Evolutionary conservation across 78 protist species (phyloP).

Genomic region (Dictyostelium brefeldianum): DNA sequence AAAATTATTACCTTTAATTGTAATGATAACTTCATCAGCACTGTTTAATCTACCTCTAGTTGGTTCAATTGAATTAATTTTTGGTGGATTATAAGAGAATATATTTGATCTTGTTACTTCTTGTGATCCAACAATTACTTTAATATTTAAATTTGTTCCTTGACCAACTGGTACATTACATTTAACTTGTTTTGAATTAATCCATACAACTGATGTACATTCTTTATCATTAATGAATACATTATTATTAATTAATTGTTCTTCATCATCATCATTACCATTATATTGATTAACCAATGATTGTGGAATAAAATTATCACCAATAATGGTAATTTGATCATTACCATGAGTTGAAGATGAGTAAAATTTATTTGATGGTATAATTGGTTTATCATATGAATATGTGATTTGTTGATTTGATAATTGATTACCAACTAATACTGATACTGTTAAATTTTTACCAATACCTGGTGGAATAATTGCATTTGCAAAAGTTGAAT

Average conservation of each 20-base stretch:
- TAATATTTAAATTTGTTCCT: constrained; percentile 18
- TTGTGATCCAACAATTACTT: constrained; percentile 51
- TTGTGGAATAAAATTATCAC: constrained; percentile 44
- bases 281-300: not conserved
- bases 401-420: too few relatives aligned
- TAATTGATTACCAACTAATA: not conserved
- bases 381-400: not conserved
- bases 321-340: constrained; percentile 1
- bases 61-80: not conserved
- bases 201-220: constrained; percentile 22
- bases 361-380: not conserved
- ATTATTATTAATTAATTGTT: not conserved
- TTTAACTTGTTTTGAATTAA: not conserved
- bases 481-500: not conserved
- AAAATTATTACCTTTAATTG: constrained; percentile 32
- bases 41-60: constrained; percentile 10
- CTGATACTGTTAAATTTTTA: not conserved
- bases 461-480: constrained; percentile 42
- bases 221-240: constrained; percentile 18
- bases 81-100: constrained; percentile 59
- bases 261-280: not conserved
- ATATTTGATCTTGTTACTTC: not conserved
- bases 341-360: constrained; percentile 12
- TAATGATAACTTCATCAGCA: not conserved
- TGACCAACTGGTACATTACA: constrained; percentile 45